Base-by-base conservation (phyloP, 768 basidiomycete species). In the Auriculariales sp. region DNA sequence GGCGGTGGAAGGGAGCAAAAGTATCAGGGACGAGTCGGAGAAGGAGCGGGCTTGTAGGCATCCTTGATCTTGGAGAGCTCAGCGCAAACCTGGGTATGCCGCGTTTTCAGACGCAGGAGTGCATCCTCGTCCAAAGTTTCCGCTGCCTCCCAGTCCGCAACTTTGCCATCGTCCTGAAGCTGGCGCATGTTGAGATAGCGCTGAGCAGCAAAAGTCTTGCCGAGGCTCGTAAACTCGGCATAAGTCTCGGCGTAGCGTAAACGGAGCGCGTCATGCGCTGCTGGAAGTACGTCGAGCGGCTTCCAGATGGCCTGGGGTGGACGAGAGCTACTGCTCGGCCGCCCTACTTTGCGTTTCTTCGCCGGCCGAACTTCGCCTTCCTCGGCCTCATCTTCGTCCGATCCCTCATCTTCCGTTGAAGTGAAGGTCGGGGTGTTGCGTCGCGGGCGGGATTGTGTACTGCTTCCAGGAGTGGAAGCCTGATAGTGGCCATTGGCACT, bases 361-460 rank as follows among this genome's bases (percentile, higher is more conserved):
- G 19, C 17, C 15, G 36, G 27, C 28, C 33, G 31, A 22, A 22
- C n/a, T 24, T 27, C 22, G 15, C 61, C 59, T 10, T 62, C 52
- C 22, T 46, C 29, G 27, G 57, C 50, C 25, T 55, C 30, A 17
- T 59, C 56, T 24, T 32, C 54, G 22, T 66, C 66, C 9, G 66
- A 51, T 7, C 46, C 69, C 57, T 79, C 77, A 47, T 81, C 76
- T 32, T 79, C 79, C 1, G 81, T 79, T 1, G 81, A 80, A 1
- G 81, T 82, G 53, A 79, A 82, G 47, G 78, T 72, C 1, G 78
- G 79, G 2, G 78, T 75, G 35, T 64, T 69, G 39, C 81, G 77
- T 39, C 76, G 69, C 17, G 55, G 49, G n/a, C n/a, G n/a, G n/a
- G n/a, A 49, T 75, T 78, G 14, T 46, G 14, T 12, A 25, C 51